Evolutionary conservation across 768 basidiomycete genomes (phyloP).

Genomic region (Lactarius quietus): DNA sequence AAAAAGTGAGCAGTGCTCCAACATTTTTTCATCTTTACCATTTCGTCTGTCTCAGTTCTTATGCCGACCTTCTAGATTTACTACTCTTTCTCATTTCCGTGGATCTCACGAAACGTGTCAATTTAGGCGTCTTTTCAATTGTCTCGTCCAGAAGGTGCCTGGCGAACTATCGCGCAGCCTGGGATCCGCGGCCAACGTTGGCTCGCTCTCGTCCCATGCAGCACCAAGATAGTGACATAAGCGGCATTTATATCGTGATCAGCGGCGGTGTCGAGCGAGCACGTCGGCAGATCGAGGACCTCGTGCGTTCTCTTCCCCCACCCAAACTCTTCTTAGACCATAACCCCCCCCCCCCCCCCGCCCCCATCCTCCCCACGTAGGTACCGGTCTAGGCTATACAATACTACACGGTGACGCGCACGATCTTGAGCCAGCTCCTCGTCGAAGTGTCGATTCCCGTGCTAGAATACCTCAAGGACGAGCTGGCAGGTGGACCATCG

Average conservation of each 20-base stretch:
- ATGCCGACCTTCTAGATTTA: too few species aligned
- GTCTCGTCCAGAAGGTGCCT: constrained; percentile 96
- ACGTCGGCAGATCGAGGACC: constrained; percentile 89
- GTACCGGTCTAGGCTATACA: constrained; percentile 84
- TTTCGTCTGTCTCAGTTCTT: not conserved
- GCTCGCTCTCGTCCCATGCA: constrained; percentile 97
- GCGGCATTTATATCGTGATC: constrained; percentile 96
- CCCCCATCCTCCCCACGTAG: constrained; percentile 47
- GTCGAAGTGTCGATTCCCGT: constrained; percentile 97
- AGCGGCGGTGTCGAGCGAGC: constrained; percentile 96
- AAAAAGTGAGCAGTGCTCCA: constrained; percentile 62
- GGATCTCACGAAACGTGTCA: not conserved
- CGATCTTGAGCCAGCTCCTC: constrained; percentile 90
- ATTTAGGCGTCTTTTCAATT: constrained; percentile 88
- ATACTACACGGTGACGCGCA: too few species aligned
- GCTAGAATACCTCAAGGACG: constrained; percentile 93
- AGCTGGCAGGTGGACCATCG: constrained; percentile 80
- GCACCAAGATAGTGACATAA: constrained; percentile 94
- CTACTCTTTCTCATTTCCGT: not conserved
- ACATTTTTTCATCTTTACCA: constrained; percentile 31
- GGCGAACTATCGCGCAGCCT: constrained; percentile 96
- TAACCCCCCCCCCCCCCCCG: too few species aligned
- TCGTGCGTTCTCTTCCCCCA: constrained; percentile 52
- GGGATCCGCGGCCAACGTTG: constrained; percentile 99
- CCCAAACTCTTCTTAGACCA: not conserved